Base-by-base conservation (phyloP, 148 eudicot species). In the Fagopyrum tataricum region DNA sequence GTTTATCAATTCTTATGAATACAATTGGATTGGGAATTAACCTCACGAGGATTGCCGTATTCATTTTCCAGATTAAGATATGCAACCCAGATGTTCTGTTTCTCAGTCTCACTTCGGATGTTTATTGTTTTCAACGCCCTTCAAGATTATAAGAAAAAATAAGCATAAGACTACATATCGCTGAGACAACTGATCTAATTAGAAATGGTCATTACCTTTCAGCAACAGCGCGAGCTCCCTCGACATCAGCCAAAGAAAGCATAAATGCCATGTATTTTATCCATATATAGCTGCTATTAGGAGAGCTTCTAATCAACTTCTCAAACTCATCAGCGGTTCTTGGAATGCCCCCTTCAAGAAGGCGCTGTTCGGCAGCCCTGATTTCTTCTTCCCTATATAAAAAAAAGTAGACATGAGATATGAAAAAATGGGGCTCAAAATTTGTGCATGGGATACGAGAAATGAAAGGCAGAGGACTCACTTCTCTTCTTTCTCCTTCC, bases 101-200 rank as follows among this genome's bases (percentile, higher is more conserved):
- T 94, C 84, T 94, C 97, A 5, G 91, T 52, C 78, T 94, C 98
- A 80, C 78, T 80, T 72, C 92, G 81, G 69, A 94, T 76, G 78
- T 91, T 89, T 71, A 94, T 88, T 13, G 89, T 90, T 82, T 80
- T 84, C 90, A 94, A 82, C 74, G 98, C 98, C 88, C 98, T 94
- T 61, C 72, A 31, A 26, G 6, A 62, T 64, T n/a, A 81, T 26
- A 72, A 14, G 79, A 24, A 66, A 73, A 14, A 39, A 51, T 9
- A 69, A 37, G 70, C 23, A 71, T 5, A 15, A 15, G 72, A 13
- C 24, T 41, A 24, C 9, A 17, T 17, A 15, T 5, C 20, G 47
- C 31, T 10, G 72, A 44, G 5, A 62, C 37, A 21, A 72, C 20
- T 11, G 26, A 24, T 44, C 47, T 7, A 26, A 7, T 11, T 11